Conservation (phyloP, 2,329 filamentous ascomycete species). For the Colletotrichum liriopes region DNA sequence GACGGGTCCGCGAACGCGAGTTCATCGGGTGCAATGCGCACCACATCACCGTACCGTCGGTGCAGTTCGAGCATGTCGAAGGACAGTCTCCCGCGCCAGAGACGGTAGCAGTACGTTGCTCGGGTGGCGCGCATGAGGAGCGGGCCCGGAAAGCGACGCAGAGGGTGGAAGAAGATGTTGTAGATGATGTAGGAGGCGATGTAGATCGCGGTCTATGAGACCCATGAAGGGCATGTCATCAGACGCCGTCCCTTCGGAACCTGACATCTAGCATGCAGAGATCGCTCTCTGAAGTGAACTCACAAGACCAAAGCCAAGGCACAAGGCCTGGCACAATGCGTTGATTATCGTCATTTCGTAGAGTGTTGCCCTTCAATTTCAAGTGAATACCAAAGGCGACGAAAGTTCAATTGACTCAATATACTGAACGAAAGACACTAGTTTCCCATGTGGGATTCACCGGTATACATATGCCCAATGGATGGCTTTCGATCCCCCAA, state of each 20-base stretch:
- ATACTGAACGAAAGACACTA: neutral
- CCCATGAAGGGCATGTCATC: neutral
- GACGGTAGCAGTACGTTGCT: slow-evolving; percentile 9
- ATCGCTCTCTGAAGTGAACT: neutral
- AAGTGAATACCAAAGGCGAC: neutral
- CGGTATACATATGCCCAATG: neutral
- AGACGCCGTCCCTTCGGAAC: neutral
- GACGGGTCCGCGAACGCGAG: slow-evolving; percentile 58
- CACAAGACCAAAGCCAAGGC: slow-evolving; percentile 21
- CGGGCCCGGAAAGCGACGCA: slow-evolving; percentile 52
- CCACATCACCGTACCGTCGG: slow-evolving; percentile 59
- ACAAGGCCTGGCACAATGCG: neutral
- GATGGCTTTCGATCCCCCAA: too few species aligned
- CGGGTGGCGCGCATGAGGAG: slow-evolving; percentile 28
- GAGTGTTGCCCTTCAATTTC: neutral
- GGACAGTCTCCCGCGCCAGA: slow-evolving; percentile 15
- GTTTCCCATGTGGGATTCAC: neutral
- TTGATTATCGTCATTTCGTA: slow-evolving; percentile 9
- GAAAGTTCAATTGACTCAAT: neutral
- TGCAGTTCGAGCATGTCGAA: slow-evolving; percentile 47
- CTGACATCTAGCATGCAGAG: rapidly evolving
- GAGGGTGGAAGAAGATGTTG: slow-evolving; percentile 54
- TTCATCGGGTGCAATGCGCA: slow-evolving; percentile 63
- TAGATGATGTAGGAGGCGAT: slow-evolving; percentile 44
- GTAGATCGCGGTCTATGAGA: slow-evolving; percentile 15